Evolutionary conservation across 768 basidiomycete species (phyloP), one percentile per base, ranked within the genome.

Genomic region (Termitomyces sp.): DNA sequence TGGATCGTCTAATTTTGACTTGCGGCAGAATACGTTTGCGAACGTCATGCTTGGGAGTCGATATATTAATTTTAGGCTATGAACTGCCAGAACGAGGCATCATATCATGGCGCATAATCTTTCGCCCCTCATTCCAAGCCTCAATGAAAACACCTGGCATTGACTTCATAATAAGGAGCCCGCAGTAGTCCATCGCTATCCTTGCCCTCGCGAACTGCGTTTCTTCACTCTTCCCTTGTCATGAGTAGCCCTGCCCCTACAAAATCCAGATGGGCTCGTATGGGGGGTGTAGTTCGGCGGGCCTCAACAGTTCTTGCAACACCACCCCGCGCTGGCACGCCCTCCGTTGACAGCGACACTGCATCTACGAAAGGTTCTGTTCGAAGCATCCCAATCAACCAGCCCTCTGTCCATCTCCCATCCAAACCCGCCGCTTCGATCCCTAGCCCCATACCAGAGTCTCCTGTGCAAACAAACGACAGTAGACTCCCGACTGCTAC

Each of bases 401-500:
- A 67, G 12, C 49, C 60, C 5, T 22, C 58, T 30, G 8, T 61
- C 33, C 63, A 66, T 47, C 68, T 69, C 37, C 69, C 68, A 46
- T 60, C 73, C 13, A 58, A 52, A 48, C 67, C 33, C 58, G 63
- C 15, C 57, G 63, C 4, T 58, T 66, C 13, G 48, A 66, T 30
- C 13, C 85, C 86, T 12, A 86, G 84, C 60, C 87, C 89, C 3
- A 88, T 91, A 58, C 76, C 82, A 1, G 89, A 91, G 67, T 88
- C 86, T 2, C 87, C 88, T 31, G 78, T 78, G 8, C 78, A 85
- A 27, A 85, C 86, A 64, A 79, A 76, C 9, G 81, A 77, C 20
- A 20, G 2, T 3, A 39, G 15, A 78, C 74, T 3, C 60, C 73
- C 33, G 62, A 66, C 72, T 33, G 58, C 66, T 7, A 65, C 66